These are phyloP conservation scores for Fomitopsis schrenkii DNA, from an alignment of 1,284 basidiomycete genomes.

Conservation along the genomic window DNA sequence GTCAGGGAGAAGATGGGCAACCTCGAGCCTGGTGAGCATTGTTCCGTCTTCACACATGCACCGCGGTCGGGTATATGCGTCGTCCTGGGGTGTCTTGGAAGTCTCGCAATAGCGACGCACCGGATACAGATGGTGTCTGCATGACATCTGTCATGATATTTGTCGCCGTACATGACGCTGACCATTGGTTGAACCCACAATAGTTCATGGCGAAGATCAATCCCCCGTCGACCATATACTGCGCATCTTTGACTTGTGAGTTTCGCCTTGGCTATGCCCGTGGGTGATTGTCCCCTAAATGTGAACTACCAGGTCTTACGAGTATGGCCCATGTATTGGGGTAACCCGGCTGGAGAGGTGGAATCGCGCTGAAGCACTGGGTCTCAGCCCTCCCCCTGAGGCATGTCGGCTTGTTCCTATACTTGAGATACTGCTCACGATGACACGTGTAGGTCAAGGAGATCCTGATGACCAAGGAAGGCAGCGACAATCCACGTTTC, in stretches of 20 bases:
- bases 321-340: constrained; percentile 86
- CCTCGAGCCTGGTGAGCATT: constrained; percentile 52
- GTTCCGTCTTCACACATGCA: neutral
- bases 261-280: too few relatives aligned
- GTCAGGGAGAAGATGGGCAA: constrained; percentile 54
- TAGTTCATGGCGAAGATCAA: constrained; percentile 62
- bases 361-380: constrained; percentile 80
- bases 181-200: neutral
- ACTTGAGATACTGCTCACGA: neutral
- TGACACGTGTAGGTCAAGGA: constrained; percentile 55
- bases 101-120: too few relatives aligned
- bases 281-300: too few relatives aligned
- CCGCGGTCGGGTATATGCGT: neutral
- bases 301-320: constrained; percentile 50
- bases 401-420: constrained; percentile 37
- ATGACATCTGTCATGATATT: neutral
- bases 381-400: constrained; percentile 81
- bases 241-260: constrained; percentile 73
- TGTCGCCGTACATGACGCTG: neutral
- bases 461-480: constrained; percentile 62
- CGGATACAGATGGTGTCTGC: too few relatives aligned
- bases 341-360: constrained; percentile 83
- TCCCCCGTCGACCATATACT: constrained; percentile 69
- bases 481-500: constrained; percentile 39
- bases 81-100: neutral